Conservation (phyloP, 352 stramenopile genomes). For the Phytophthora cryptogea region DNA sequence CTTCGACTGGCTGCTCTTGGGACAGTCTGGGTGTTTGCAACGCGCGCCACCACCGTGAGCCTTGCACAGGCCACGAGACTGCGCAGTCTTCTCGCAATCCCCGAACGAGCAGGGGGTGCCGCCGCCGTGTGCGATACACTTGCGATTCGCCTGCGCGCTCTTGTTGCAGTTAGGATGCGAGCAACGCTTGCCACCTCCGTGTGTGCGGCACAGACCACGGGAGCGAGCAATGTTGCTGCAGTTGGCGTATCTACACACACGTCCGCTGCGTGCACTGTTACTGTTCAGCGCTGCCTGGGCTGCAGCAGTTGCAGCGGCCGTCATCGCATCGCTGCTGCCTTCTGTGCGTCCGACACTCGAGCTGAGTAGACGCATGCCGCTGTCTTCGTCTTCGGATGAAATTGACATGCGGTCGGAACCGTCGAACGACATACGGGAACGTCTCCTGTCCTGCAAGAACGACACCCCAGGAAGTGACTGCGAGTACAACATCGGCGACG, state of each 20-base stretch:
- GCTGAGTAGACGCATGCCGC: slow-evolving; percentile 69
- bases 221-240: slow-evolving; percentile 89
- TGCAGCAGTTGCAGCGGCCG: slow-evolving; percentile 25
- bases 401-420: slow-evolving; percentile 60
- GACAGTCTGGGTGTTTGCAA: slow-evolving; percentile 86
- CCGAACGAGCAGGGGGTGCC: slow-evolving; percentile 86
- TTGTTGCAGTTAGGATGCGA: slow-evolving; percentile 87
- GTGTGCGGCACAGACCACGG: slow-evolving; percentile 72
- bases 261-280: slow-evolving; percentile 52
- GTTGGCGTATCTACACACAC: slow-evolving; percentile 79
- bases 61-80: slow-evolving; percentile 85
- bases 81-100: slow-evolving; percentile 87
- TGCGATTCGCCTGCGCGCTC: slow-evolving; percentile 87
- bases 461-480: slow-evolving; percentile 70
- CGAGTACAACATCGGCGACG: slow-evolving; percentile 53
- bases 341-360: slow-evolving; percentile 64
- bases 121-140: slow-evolving; percentile 87
- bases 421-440: slow-evolving; percentile 70
- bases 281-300: slow-evolving; percentile 28
- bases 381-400: slow-evolving; percentile 76
- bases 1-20: slow-evolving; percentile 86
- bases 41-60: slow-evolving; percentile 80
- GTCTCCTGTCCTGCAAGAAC: slow-evolving; percentile 61
- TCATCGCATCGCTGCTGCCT: slow-evolving; percentile 42
- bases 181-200: slow-evolving; percentile 80